Conservation (phyloP, 1,139 yeast genomes). For the Taiozyma sp. region DNA sequence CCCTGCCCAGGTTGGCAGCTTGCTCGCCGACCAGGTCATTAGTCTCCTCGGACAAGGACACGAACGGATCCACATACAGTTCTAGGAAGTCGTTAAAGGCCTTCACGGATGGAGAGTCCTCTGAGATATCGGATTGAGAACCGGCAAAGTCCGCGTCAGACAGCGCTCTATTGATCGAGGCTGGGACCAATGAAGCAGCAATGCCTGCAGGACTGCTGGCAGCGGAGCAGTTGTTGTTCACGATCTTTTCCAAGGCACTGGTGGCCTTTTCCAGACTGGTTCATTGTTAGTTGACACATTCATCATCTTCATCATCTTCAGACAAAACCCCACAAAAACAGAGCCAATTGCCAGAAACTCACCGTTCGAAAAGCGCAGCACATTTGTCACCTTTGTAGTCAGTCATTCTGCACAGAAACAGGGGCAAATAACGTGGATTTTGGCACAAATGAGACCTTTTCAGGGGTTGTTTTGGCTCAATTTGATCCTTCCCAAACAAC, state of each 20-base stretch:
- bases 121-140: slow-evolving; percentile 21
- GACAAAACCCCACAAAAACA: not conserved
- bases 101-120: slow-evolving; percentile 38
- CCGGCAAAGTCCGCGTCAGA: slow-evolving; percentile 13
- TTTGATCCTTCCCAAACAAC: too few relatives aligned
- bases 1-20: slow-evolving; percentile 49
- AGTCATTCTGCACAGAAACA: not conserved
- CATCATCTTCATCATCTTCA: not conserved
- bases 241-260: slow-evolving; percentile 22
- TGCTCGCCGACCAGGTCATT: slow-evolving; percentile 64
- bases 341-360: not conserved
- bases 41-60: slow-evolving; percentile 48
- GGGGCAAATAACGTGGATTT: not conserved
- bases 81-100: slow-evolving; percentile 54
- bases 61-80: slow-evolving; percentile 57
- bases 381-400: slow-evolving; percentile 2
- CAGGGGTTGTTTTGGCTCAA: not conserved
- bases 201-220: slow-evolving; percentile 1
- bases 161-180: slow-evolving; percentile 4
- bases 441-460: not conserved
- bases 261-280: slow-evolving; percentile 24
- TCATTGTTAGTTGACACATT: slow-evolving; percentile 1
- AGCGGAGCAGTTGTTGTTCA: slow-evolving; percentile 13
- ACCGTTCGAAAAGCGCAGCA: slow-evolving; percentile 7
- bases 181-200: slow-evolving; percentile 1